phyloP scores from a whole-genome alignment of 768 basidiomycete genomes.

The Tricholoma terreum region DNA sequence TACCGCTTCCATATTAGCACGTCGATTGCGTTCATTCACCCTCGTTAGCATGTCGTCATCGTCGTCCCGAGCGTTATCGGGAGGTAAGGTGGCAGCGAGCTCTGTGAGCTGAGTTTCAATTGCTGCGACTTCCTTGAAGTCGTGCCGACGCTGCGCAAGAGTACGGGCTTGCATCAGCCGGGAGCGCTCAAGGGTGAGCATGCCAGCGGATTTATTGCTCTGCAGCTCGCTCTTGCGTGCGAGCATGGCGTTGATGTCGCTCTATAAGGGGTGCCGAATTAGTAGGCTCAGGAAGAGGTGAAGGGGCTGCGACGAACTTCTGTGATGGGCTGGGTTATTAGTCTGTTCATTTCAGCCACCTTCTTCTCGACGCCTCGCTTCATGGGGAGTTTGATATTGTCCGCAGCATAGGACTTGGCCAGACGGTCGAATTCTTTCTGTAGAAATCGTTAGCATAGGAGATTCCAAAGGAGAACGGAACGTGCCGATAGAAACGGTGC shows the following conservation, averaged over 20 bases:
- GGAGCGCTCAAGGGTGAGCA: constrained; percentile 57
- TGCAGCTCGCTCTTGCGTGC: constrained; percentile 56
- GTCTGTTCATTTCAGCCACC: constrained; percentile 53
- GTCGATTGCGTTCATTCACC: constrained; percentile 89
- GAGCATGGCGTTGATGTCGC: constrained; percentile 78
- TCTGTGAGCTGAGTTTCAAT: constrained; percentile 66
- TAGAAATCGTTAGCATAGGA: constrained; percentile 4
- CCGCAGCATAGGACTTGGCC: constrained; percentile 36
- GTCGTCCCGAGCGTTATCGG: constrained; percentile 16
- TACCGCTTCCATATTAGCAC: constrained; percentile 77
- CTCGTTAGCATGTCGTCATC: constrained; percentile 58
- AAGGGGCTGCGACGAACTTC: constrained; percentile 54
- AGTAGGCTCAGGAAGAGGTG: constrained; percentile 5
- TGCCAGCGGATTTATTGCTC: constrained; percentile 27
- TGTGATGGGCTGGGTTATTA: constrained; percentile 64
- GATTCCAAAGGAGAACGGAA: constrained; percentile 6
- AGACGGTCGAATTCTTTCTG: constrained; percentile 78
- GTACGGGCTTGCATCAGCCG: constrained; percentile 69
- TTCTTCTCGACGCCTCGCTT: constrained; percentile 68
- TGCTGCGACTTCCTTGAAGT: constrained; percentile 55
- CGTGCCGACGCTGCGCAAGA: constrained; percentile 72
- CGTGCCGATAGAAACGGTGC: constrained; percentile 58
- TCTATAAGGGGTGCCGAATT: constrained; percentile 41
- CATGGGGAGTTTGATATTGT: constrained; percentile 65
- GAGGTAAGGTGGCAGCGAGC: constrained; percentile 29